A percentile compares a stretch with the other conserved stretches of the same genome.
These are phyloP conservation scores for Nemania abortiva DNA, from an alignment of 2,329 filamentous ascomycete species.

Conservation along the genomic window DNA sequence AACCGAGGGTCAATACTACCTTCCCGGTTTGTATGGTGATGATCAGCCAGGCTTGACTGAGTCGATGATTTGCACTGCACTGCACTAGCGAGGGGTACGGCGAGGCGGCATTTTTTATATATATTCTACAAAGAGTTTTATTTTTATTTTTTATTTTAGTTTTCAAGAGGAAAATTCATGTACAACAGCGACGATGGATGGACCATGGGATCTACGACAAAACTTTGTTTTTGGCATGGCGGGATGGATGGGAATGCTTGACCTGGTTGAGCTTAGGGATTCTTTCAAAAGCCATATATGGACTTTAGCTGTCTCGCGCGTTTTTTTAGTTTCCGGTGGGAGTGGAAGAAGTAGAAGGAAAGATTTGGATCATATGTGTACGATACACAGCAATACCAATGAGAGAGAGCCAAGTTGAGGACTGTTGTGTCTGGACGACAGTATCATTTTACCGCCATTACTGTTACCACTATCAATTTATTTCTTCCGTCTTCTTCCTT, in stretches of 20 bases:
- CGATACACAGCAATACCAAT: slow-evolving; percentile 2
- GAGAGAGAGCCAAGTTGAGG: background rate
- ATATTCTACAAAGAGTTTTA: background rate
- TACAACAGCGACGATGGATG: slow-evolving; percentile 20
- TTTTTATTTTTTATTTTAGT: too few relatives aligned
- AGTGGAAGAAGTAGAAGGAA: background rate
- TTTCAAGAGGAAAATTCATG: background rate
- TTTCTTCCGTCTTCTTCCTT: background rate
- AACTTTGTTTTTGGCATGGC: slow-evolving; percentile 1
- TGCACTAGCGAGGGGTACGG: background rate
- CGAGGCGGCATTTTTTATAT: background rate
- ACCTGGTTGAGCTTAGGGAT: background rate
- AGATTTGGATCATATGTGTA: slow-evolving; percentile 4
- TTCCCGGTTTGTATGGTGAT: slow-evolving; percentile 8
- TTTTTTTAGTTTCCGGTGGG: slow-evolving; percentile 1
- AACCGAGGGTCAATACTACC: slow-evolving; percentile 17
- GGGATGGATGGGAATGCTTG: slow-evolving; percentile 3
- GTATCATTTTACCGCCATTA: background rate
- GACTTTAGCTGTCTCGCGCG: background rate
- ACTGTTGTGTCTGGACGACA: background rate
- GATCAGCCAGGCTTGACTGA: background rate
- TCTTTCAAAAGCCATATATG: slow-evolving; percentile 1
- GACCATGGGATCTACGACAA: slow-evolving; percentile 17
- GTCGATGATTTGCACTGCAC: background rate
- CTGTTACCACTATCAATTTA: background rate